Evolutionary conservation across 306 rosid genomes (phyloP).

Genomic region (Sesbania bispinosa): DNA sequence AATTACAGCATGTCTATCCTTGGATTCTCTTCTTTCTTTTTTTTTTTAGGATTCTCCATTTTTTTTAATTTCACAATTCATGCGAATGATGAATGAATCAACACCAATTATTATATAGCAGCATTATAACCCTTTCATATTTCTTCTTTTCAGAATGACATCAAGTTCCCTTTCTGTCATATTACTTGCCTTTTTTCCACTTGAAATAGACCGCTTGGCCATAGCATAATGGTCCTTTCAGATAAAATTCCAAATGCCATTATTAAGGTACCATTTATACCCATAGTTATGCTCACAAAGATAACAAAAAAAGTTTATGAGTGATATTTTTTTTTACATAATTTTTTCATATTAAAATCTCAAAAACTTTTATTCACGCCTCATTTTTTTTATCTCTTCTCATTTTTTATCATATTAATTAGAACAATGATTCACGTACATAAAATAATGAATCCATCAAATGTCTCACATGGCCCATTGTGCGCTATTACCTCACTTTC

Average conservation of each 20-base stretch:
- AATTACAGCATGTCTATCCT: not conserved
- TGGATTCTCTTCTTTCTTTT: not conserved
- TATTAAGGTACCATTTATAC: not conserved
- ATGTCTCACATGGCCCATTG: too few relatives aligned
- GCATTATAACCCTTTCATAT: conserved; percentile 2
- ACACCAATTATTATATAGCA: conserved; percentile 15
- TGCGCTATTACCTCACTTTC: too few relatives aligned
- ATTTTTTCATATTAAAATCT: too few relatives aligned
- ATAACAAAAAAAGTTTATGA: too few relatives aligned
- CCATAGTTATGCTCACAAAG: too few relatives aligned
- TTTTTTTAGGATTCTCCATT: not conserved
- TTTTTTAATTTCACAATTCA: not conserved
- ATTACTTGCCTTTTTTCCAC: not conserved
- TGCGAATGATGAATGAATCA: conserved; percentile 19
- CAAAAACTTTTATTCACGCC: too few relatives aligned
- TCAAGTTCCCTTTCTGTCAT: conserved; percentile 26
- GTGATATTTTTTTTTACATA: too few relatives aligned
- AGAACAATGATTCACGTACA: too few relatives aligned
- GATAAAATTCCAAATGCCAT: conserved; percentile 17
- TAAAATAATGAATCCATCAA: too few relatives aligned
- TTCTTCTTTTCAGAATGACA: conserved; percentile 26
- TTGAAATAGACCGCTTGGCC: not conserved
- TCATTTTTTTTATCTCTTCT: too few relatives aligned
- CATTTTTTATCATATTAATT: too few relatives aligned
- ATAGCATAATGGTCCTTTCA: not conserved